Evolutionary conservation across 805 yeast species (phyloP).

Genomic region (Ogataea minuta): DNA sequence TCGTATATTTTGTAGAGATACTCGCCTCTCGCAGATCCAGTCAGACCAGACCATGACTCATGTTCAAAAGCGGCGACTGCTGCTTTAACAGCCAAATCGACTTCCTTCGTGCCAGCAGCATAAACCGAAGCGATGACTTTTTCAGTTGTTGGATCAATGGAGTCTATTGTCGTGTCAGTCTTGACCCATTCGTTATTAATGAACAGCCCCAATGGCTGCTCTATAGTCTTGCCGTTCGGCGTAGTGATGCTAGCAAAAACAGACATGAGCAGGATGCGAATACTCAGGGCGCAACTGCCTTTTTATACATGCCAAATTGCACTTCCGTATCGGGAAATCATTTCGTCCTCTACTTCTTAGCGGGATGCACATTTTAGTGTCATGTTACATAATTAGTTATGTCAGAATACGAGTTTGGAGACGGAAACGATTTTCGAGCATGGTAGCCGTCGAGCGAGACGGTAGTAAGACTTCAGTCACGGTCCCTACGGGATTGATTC

Average conservation of each 20-base stretch:
- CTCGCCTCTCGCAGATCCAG: constrained; percentile 53
- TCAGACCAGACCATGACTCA: constrained; percentile 44
- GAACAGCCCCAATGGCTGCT: constrained; percentile 51
- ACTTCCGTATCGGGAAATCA: constrained; percentile 3
- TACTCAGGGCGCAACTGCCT: background rate
- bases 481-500: too few species aligned
- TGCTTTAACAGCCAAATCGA: constrained; percentile 64
- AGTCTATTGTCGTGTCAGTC: constrained; percentile 25
- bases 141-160: constrained; percentile 46
- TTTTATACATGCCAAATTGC: background rate
- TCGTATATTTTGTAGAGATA: constrained; percentile 51
- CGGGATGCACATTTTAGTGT: background rate
- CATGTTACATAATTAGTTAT: too few species aligned
- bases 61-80: constrained; percentile 59
- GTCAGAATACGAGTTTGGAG: too few species aligned
- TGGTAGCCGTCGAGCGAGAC: too few species aligned
- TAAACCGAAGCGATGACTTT: constrained; percentile 56
- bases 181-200: constrained; percentile 54
- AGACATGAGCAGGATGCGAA: constrained; percentile 8
- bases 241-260: constrained; percentile 29
- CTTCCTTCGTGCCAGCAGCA: constrained; percentile 56
- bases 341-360: background rate
- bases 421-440: too few species aligned
- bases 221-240: constrained; percentile 31
- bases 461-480: too few species aligned